These are phyloP conservation scores for Ettlia oleoabundans DNA, from an alignment of 139 green algal species.

Conservation along the genomic window DNA sequence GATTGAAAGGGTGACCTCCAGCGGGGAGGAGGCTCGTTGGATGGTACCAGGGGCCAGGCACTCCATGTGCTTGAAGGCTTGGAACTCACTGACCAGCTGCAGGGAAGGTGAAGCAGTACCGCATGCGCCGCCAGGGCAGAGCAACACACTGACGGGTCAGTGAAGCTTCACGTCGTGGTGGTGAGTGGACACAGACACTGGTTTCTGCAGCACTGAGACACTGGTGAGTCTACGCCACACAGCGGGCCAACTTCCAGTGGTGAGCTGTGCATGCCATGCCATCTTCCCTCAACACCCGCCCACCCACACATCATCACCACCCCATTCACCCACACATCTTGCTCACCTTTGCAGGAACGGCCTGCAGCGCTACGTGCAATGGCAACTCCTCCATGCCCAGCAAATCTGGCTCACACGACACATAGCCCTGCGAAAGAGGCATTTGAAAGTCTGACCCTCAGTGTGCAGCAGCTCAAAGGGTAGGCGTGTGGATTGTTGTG, in stretches of 20 bases:
- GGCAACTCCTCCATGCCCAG: conserved; percentile 23
- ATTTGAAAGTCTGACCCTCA: too few relatives aligned
- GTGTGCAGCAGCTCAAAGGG: too few relatives aligned
- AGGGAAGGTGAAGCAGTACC: too few relatives aligned
- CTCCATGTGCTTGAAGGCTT: conserved; percentile 73
- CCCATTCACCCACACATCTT: background rate
- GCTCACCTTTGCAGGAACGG: conserved; percentile 49
- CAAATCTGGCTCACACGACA: conserved; percentile 54
- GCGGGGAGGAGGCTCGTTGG: conserved; percentile 51
- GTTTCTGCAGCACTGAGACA: too few relatives aligned
- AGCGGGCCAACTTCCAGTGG: background rate
- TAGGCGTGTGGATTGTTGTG: too few relatives aligned
- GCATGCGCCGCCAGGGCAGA: too few relatives aligned
- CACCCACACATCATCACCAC: too few relatives aligned
- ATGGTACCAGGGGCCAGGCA: conserved; percentile 59
- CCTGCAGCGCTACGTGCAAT: conserved; percentile 57
- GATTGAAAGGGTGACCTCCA: conserved; percentile 78
- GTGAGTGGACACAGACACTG: too few relatives aligned
- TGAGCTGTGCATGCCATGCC: background rate
- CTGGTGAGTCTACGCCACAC: too few relatives aligned
- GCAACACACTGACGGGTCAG: too few relatives aligned
- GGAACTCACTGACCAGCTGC: conserved; percentile 65
- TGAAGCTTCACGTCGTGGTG: too few relatives aligned
- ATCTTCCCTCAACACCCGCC: background rate
- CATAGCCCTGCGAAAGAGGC: conserved; percentile 71